Percentiles rank a stretch among this genome's conserved stretches.
phyloP scores from a whole-genome alignment of 352 stramenopile species.

The Globisporangium paroecandrum region DNA sequence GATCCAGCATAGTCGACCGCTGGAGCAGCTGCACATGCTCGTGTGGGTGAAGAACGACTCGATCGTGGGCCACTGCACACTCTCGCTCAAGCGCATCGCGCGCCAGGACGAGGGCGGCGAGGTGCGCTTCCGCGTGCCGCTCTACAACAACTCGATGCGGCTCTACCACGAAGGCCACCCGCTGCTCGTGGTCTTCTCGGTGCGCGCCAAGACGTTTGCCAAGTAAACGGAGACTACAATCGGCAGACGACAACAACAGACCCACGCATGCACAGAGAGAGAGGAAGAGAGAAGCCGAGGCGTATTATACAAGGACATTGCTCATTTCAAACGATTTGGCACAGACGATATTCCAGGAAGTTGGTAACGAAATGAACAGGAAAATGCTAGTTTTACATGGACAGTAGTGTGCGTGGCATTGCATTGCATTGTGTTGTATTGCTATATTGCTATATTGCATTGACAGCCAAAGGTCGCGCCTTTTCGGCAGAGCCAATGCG shows the following conservation, averaged over 20 bases:
- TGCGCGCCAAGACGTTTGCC: constrained; percentile 80
- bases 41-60: constrained; percentile 81
- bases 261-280: neutral
- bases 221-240: constrained; percentile 34
- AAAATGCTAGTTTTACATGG: neutral
- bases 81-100: constrained; percentile 78
- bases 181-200: constrained; percentile 69
- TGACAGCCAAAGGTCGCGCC: neutral
- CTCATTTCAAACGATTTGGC: neutral
- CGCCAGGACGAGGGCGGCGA: constrained; percentile 61
- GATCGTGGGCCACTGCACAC: constrained; percentile 74
- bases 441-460: neutral
- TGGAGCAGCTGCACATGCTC: constrained; percentile 82
- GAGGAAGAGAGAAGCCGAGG: neutral
- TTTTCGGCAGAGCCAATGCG: neutral
- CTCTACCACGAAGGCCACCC: constrained; percentile 69
- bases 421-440: neutral
- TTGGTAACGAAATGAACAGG: neutral
- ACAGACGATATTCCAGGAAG: neutral
- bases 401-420: neutral
- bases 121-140: constrained; percentile 71
- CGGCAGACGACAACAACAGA: neutral
- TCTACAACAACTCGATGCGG: constrained; percentile 79
- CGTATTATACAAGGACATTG: neutral
- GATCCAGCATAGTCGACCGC: constrained; percentile 60